These are phyloP conservation scores for Neodidymelliopsis sp. DNA, from an alignment of 2,329 filamentous ascomycete genomes.

Conservation along the genomic window DNA sequence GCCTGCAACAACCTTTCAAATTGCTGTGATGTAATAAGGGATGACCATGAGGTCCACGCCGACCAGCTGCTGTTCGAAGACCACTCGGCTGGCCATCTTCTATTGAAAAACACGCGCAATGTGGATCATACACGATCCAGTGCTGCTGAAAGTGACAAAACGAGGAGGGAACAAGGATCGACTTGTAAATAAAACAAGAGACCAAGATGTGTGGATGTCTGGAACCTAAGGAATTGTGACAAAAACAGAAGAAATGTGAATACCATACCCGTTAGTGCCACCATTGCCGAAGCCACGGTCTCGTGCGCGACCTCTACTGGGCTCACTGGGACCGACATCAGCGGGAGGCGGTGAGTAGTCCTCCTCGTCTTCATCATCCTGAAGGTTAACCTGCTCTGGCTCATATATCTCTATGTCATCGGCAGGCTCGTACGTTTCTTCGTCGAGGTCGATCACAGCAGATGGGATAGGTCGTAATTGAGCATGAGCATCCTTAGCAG, in stretches of 20 bases:
- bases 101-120: too few relatives aligned
- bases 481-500: constrained; percentile 27
- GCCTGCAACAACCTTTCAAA: background rate
- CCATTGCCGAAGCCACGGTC: constrained; percentile 28
- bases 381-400: constrained; percentile 37
- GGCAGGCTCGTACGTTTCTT: constrained; percentile 48
- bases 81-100: too few relatives aligned
- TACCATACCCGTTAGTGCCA: constrained; percentile 43
- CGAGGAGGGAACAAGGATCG: too few relatives aligned
- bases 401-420: constrained; percentile 52
- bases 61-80: background rate
- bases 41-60: too few relatives aligned
- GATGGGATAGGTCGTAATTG: constrained; percentile 25
- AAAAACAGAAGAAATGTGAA: constrained; percentile 19
- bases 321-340: constrained; percentile 43
- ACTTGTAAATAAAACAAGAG: background rate
- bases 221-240: constrained; percentile 29
- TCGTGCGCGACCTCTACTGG: constrained; percentile 35
- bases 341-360: constrained; percentile 57
- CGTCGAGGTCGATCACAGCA: constrained; percentile 47
- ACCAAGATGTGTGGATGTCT: constrained; percentile 42
- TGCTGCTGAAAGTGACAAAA: too few relatives aligned
- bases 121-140: too few relatives aligned
- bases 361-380: constrained; percentile 50
- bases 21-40: too few relatives aligned